Conservation (phyloP, 352 stramenopile genomes). For the Phytophthora foliorum region DNA sequence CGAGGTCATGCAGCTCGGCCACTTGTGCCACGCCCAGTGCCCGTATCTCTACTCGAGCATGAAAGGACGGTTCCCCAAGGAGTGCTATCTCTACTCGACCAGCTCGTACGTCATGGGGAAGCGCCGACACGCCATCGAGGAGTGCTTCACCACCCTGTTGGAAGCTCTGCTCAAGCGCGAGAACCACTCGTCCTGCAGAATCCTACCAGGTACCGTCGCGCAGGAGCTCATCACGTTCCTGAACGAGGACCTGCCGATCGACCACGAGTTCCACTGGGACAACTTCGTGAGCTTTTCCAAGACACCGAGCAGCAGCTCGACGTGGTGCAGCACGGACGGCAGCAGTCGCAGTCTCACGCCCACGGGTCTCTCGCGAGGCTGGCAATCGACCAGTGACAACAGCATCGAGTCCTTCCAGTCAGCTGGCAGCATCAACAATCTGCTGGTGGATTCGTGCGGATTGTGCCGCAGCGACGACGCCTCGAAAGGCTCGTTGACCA, state of each 20-base stretch:
- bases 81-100: slow-evolving; percentile 55
- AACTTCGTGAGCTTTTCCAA: slow-evolving; percentile 51
- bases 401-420: slow-evolving; percentile 47
- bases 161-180: slow-evolving; percentile 51
- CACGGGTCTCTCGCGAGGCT: slow-evolving; percentile 16
- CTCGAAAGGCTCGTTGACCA: slow-evolving; percentile 40
- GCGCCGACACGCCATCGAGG: slow-evolving; percentile 42
- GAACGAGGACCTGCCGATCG: slow-evolving; percentile 70
- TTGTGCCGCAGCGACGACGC: slow-evolving; percentile 36
- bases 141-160: slow-evolving; percentile 49
- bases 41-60: slow-evolving; percentile 75
- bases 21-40: slow-evolving; percentile 59
- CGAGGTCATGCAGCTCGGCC: slow-evolving; percentile 57
- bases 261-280: slow-evolving; percentile 65
- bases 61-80: slow-evolving; percentile 69
- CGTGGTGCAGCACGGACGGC: slow-evolving; percentile 31
- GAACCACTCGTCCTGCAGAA: slow-evolving; percentile 52
- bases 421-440: slow-evolving; percentile 41
- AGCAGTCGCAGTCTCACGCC: slow-evolving; percentile 36
- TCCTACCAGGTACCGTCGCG: slow-evolving; percentile 57
- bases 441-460: slow-evolving; percentile 26
- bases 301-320: slow-evolving; percentile 50
- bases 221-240: slow-evolving; percentile 72
- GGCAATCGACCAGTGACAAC: slow-evolving; percentile 36
- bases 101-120: slow-evolving; percentile 50